These are phyloP conservation scores for Cladophialophora psammophila DNA, from an alignment of 2,329 filamentous ascomycete genomes.

Conservation along the genomic window DNA sequence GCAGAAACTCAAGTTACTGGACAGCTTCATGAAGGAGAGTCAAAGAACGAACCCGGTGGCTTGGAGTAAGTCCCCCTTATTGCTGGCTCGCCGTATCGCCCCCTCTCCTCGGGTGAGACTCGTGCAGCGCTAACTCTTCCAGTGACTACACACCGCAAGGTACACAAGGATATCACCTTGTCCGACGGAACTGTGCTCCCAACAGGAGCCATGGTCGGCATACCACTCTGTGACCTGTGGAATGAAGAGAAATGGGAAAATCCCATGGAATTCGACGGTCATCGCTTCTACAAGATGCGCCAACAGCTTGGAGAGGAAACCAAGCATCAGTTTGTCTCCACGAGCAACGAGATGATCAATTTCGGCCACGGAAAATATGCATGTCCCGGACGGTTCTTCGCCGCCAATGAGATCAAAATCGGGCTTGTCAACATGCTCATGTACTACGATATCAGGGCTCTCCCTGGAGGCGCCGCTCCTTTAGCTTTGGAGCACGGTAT, in stretches of 20 bases:
- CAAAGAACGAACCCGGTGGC: constrained; percentile 13
- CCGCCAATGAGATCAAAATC: constrained; percentile 44
- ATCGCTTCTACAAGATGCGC: constrained; percentile 46
- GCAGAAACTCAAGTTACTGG: constrained; percentile 46
- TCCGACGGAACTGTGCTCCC: too few species aligned
- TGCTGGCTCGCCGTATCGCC: too few species aligned
- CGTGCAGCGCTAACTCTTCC: too few species aligned
- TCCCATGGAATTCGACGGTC: constrained; percentile 39
- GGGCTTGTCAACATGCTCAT: constrained; percentile 42
- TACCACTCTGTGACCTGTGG: too few species aligned
- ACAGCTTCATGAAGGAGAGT: constrained; percentile 47
- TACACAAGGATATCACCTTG: too few species aligned
- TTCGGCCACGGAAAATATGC: constrained; percentile 50
- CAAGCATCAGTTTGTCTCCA: constrained; percentile 44
- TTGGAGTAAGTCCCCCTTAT: constrained; percentile 14
- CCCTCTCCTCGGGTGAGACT: too few species aligned
- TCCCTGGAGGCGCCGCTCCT: too few species aligned
- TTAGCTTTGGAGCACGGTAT: too few species aligned
- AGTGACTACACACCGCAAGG: too few species aligned
- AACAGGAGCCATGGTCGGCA: too few species aligned
- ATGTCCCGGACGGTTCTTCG: constrained; percentile 48
- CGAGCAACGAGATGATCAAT: constrained; percentile 43
- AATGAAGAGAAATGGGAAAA: too few species aligned
- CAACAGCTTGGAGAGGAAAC: constrained; percentile 45
- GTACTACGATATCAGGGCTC: constrained; percentile 45